Conservation (phyloP, 371 early-diverging fungal genomes). For the Funneliformis caledonium region DNA sequence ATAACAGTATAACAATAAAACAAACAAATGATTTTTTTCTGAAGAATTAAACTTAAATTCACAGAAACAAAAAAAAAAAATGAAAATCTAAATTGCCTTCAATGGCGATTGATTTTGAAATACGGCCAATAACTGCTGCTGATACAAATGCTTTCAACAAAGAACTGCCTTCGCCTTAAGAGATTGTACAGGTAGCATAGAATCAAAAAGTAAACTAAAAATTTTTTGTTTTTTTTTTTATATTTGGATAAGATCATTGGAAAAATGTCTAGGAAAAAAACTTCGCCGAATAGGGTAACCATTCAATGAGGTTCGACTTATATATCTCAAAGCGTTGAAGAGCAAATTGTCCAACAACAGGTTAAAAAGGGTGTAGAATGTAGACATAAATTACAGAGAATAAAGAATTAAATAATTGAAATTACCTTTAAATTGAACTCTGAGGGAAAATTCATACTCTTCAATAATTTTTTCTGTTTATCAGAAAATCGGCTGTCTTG, state of each 20-base stretch:
- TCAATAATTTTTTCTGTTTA: slow-evolving; percentile 85
- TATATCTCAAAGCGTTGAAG: slow-evolving; percentile 5
- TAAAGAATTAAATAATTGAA: background rate
- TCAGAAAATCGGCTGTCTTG: slow-evolving; percentile 91
- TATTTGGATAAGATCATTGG: slow-evolving; percentile 25
- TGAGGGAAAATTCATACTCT: slow-evolving; percentile 83
- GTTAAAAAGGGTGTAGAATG: slow-evolving; percentile 15
- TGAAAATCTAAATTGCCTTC: slow-evolving; percentile 3
- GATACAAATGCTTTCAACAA: background rate
- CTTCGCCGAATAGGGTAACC: background rate
- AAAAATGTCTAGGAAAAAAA: background rate
- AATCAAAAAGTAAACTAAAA: slow-evolving; percentile 32
- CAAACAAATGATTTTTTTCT: background rate
- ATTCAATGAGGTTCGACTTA: slow-evolving; percentile 1
- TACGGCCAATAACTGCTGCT: slow-evolving; percentile 8
- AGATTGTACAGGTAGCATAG: slow-evolving; percentile 17
- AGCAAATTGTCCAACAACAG: slow-evolving; percentile 17
- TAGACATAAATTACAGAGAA: slow-evolving; percentile 12
- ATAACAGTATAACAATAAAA: background rate
- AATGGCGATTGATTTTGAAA: slow-evolving; percentile 30
- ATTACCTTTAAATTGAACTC: slow-evolving; percentile 80
- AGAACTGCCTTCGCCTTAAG: slow-evolving; percentile 21
- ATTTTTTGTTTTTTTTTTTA: slow-evolving; percentile 8
- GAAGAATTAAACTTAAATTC: background rate
- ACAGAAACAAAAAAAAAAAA: background rate